A percentile compares a stretch with the other conserved stretches of the same genome.
These are phyloP conservation scores for Nemania abortiva DNA, from an alignment of 2,329 filamentous ascomycete species.

Conservation along the genomic window DNA sequence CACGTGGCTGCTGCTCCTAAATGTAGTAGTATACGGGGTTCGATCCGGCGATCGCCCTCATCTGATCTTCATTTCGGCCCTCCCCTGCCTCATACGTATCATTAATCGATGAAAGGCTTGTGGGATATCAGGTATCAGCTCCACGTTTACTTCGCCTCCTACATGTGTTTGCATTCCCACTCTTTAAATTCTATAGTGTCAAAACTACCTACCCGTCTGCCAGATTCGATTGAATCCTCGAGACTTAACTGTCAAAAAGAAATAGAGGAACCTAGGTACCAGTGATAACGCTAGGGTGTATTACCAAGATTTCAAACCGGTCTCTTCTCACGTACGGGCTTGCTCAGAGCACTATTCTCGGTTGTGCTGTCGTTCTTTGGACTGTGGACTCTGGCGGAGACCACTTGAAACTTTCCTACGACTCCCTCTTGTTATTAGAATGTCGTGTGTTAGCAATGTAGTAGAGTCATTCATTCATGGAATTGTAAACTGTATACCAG, in stretches of 20 bases:
- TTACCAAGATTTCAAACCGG: background rate
- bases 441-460: background rate
- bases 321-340: background rate
- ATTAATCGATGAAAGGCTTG: no score
- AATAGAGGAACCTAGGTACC: background rate
- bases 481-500: background rate
- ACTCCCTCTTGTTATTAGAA: background rate
- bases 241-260: background rate
- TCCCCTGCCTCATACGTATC: no score
- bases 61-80: constrained; percentile 4
- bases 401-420: background rate
- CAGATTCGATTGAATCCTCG: background rate
- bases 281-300: background rate
- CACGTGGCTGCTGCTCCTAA: constrained; percentile 26
- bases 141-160: background rate
- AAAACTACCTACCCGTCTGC: background rate
- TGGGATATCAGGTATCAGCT: constrained; percentile 7
- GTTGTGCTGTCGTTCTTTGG: background rate
- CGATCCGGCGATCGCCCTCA: constrained; percentile 10
- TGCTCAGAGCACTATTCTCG: background rate
- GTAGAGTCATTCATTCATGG: background rate
- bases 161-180: background rate
- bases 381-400: background rate
- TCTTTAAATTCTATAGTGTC: background rate
- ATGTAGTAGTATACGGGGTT: constrained; percentile 21